Conservation (phyloP, 2,329 filamentous ascomycete genomes). For the Mycosphaerella arachidis region DNA sequence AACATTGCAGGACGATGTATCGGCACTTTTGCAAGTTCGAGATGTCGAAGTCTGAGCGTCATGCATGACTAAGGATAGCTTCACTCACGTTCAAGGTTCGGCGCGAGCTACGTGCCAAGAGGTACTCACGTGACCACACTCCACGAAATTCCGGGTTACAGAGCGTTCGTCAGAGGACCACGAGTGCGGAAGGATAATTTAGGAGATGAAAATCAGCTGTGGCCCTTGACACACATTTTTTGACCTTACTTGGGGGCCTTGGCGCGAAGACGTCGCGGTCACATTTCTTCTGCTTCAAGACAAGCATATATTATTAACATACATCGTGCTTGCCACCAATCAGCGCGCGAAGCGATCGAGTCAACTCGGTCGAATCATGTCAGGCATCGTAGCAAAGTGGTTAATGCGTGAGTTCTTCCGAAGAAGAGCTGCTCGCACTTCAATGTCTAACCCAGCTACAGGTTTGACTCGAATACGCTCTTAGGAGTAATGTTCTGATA, state of each 20-base stretch:
- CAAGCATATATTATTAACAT: no score
- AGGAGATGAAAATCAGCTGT: no score
- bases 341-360: background rate
- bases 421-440: background rate
- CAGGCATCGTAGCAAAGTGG: conserved; percentile 5
- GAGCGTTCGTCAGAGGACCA: background rate
- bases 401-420: background rate
- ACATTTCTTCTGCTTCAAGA: no score
- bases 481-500: conserved; percentile 1
- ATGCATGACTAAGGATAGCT: background rate
- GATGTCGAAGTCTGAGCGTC: background rate
- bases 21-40: background rate
- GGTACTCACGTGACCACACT: no score
- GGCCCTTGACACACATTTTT: no score
- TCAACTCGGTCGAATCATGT: background rate
- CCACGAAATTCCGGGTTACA: background rate
- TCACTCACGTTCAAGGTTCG: background rate
- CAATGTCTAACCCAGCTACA: conserved; percentile 1
- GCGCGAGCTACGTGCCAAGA: background rate
- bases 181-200: no score
- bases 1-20: background rate
- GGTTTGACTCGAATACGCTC: conserved; percentile 4
- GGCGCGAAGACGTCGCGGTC: no score
- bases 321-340: background rate
- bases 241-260: no score